phyloP scores from a whole-genome alignment of 139 green algal genomes.

The Chlamydomonas schloesseri region DNA sequence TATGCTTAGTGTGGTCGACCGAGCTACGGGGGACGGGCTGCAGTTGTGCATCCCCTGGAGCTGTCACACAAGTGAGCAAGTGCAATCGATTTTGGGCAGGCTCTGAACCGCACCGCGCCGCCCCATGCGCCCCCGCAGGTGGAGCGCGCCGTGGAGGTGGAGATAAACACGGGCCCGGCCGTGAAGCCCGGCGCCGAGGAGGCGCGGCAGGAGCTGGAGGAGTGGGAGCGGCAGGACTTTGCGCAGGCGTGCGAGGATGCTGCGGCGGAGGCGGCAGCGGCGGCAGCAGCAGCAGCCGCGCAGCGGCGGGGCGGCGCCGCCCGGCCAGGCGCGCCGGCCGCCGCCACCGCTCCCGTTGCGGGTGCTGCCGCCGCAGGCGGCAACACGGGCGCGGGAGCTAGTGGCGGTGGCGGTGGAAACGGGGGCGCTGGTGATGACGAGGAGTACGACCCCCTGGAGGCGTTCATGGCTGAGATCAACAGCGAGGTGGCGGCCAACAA shows the following conservation, averaged over 20 bases:
- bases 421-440: slow-evolving; percentile 29
- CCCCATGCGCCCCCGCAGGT: slow-evolving; percentile 55
- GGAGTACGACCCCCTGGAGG: slow-evolving; percentile 86
- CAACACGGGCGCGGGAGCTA: too few relatives aligned
- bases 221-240: slow-evolving; percentile 32
- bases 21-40: too few relatives aligned
- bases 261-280: not conserved
- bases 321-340: too few relatives aligned
- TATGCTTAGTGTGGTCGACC: not conserved
- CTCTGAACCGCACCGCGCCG: too few relatives aligned
- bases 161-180: slow-evolving; percentile 76
- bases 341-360: not conserved
- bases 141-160: slow-evolving; percentile 70
- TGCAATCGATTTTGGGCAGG: too few relatives aligned
- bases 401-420: not conserved
- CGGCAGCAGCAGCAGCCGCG: not conserved
- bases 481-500: slow-evolving; percentile 62
- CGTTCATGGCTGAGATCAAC: slow-evolving; percentile 88
- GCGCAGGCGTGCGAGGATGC: not conserved
- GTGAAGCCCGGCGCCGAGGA: slow-evolving; percentile 2
- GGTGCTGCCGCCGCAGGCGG: not conserved
- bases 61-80: too few relatives aligned
- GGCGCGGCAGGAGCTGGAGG: slow-evolving; percentile 13
- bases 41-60: too few relatives aligned
- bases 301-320: not conserved